Percentiles rank a stretch among this genome's conserved stretches.
Evolutionary conservation across 2,329 filamentous ascomycete genomes (phyloP).

Genomic region (Xylaria sp.): DNA sequence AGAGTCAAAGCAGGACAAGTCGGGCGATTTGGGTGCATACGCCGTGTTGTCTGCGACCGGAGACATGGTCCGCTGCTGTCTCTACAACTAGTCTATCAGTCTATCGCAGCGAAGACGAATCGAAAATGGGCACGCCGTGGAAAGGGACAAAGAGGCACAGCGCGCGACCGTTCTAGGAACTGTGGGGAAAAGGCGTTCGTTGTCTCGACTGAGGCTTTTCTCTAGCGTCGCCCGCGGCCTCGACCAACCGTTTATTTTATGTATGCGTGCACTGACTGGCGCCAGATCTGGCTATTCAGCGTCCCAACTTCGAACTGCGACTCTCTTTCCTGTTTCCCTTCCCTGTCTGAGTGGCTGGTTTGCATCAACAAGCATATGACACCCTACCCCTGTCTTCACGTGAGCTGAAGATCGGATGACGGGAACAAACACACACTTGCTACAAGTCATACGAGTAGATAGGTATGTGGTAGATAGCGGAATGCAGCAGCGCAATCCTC

Average conservation of each 20-base stretch:
- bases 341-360: constrained; percentile 9
- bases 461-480: constrained; percentile 15
- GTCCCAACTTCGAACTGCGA: neutral
- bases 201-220: constrained; percentile 7
- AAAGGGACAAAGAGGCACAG: constrained; percentile 19
- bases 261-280: constrained; percentile 3
- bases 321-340: constrained; percentile 1
- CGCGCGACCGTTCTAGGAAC: constrained; percentile 29
- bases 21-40: constrained; percentile 64
- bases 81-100: no score
- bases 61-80: constrained; percentile 49
- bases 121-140: constrained; percentile 23
- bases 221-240: neutral
- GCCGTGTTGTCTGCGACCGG: constrained; percentile 48
- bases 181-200: constrained; percentile 15
- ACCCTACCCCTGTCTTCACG: constrained; percentile 15
- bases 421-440: constrained; percentile 20
- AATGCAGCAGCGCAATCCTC: constrained; percentile 10
- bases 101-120: constrained; percentile 19
- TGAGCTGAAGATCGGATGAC: constrained; percentile 12
- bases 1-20: constrained; percentile 62
- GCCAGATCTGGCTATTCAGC: constrained; percentile 4
- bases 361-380: constrained; percentile 11
- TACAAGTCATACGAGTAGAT: constrained; percentile 25
- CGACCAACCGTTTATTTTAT: constrained; percentile 13